A percentile compares a stretch with the other conserved stretches of the same genome.
Evolutionary conservation across 2,329 filamentous ascomycete species (phyloP).

Genomic region (Aspergillus awamori): DNA sequence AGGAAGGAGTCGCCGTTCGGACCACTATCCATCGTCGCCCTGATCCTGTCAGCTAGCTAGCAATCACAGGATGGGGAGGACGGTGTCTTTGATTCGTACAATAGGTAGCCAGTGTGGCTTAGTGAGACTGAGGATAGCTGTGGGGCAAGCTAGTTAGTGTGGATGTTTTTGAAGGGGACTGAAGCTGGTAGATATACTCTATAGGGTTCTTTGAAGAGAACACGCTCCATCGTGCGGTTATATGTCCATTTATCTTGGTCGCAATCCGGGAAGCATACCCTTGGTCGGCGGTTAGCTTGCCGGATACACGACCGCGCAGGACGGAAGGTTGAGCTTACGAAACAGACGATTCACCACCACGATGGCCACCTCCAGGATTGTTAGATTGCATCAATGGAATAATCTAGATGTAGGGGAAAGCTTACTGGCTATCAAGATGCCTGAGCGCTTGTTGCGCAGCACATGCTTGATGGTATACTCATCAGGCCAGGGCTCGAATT

Average conservation of each 20-base stretch:
- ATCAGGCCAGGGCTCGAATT: conserved; percentile 32
- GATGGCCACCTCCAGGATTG: conserved; percentile 29
- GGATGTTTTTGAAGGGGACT: neutral
- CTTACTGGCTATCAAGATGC: conserved; percentile 42
- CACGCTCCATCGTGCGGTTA: conserved; percentile 36
- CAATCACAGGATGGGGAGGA: conserved; percentile 9
- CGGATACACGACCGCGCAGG: neutral
- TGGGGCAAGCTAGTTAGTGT: neutral
- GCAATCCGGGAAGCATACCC: conserved; percentile 37
- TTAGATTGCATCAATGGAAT: conserved; percentile 16
- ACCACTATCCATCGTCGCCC: conserved; percentile 41
- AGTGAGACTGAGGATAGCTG: conserved; percentile 43
- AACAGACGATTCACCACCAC: conserved; percentile 33
- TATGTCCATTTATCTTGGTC: conserved; percentile 38
- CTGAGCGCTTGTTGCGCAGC: conserved; percentile 38
- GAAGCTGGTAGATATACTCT: conserved; percentile 27
- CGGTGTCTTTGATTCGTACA: conserved; percentile 27
- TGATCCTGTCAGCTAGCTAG: conserved; percentile 25
- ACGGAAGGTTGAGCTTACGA: conserved; percentile 31
- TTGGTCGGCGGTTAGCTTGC: conserved; percentile 16
- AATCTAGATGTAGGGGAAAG: neutral
- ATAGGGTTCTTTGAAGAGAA: conserved; percentile 37
- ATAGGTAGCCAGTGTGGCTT: conserved; percentile 38
- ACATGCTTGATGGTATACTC: conserved; percentile 36
- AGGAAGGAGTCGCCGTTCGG: conserved; percentile 37